Evolutionary conservation across 2,329 filamentous ascomycete genomes (phyloP).

Genomic region (Phaeoacremonium minimum): DNA sequence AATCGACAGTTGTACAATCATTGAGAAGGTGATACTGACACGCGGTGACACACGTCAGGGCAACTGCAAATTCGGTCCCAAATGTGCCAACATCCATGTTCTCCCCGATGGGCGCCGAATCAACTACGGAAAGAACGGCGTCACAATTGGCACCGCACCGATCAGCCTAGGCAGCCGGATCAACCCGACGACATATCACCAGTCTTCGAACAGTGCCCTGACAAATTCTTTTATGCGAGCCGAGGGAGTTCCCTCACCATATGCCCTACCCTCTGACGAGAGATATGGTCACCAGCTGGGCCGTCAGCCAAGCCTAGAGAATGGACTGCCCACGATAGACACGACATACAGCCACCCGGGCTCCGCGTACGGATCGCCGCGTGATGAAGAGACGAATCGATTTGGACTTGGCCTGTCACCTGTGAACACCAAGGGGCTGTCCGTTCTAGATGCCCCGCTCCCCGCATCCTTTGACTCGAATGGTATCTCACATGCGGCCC

Average conservation of each 20-base stretch:
- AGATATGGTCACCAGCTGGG: constrained; percentile 35
- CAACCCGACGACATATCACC: constrained; percentile 60
- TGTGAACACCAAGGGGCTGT: constrained; percentile 65
- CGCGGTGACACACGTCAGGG: constrained; percentile 53
- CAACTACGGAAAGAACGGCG: constrained; percentile 71
- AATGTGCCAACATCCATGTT: constrained; percentile 95
- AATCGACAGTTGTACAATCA: too few relatives aligned
- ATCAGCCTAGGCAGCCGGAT: constrained; percentile 63
- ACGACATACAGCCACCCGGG: constrained; percentile 51
- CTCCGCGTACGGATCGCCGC: constrained; percentile 76
- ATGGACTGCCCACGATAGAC: constrained; percentile 53
- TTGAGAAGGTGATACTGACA: constrained; percentile 11
- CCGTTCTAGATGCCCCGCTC: constrained; percentile 87
- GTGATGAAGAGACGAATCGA: constrained; percentile 58
- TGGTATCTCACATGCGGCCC: constrained; percentile 85
- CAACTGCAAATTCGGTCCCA: constrained; percentile 98
- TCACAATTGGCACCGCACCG: constrained; percentile 55
- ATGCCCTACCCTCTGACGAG: constrained; percentile 39
- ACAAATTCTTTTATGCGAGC: constrained; percentile 69
- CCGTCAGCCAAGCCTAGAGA: constrained; percentile 49
- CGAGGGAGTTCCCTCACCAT: constrained; percentile 44
- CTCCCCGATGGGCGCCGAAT: constrained; percentile 89
- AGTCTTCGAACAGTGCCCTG: constrained; percentile 64
- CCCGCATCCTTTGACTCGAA: constrained; percentile 96
- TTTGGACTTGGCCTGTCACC: constrained; percentile 77